Conservation (phyloP, 2,329 filamentous ascomycete genomes). For the Verticillium tricorpus region DNA sequence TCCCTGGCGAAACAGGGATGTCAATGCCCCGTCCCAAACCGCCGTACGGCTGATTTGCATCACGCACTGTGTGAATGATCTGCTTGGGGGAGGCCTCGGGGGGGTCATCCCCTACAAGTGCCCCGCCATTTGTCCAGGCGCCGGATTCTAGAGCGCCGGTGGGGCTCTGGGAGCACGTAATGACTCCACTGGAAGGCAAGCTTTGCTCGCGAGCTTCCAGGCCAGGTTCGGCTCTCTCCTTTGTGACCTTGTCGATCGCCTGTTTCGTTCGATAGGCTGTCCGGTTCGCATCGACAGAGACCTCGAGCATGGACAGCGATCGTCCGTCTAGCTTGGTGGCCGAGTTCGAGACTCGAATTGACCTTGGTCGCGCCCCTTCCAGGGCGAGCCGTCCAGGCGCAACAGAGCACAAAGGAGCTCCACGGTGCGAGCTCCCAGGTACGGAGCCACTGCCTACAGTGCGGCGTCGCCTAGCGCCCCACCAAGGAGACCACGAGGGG, state of each 20-base stretch:
- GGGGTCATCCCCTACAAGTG: background rate
- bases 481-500: background rate
- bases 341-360: background rate
- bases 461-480: background rate
- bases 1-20: slow-evolving; percentile 3
- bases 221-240: background rate
- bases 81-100: slow-evolving; percentile 1
- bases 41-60: background rate
- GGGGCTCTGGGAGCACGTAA: slow-evolving; percentile 1
- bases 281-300: background rate
- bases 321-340: background rate
- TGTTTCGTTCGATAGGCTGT: background rate
- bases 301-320: background rate
- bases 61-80: slow-evolving; percentile 1
- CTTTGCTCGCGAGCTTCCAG: background rate
- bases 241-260: background rate
- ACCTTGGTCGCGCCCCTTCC: background rate
- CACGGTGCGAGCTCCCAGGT: background rate
- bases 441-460: background rate
- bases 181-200: background rate
- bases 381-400: background rate
- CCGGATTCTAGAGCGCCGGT: background rate
- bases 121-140: slow-evolving; percentile 1
- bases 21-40: background rate
- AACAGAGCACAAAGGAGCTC: background rate